Percentiles rank a stretch among this genome's conserved stretches.
Evolutionary conservation across 2,329 filamentous ascomycete species (phyloP).

Genomic region (Penicillium sp.): DNA sequence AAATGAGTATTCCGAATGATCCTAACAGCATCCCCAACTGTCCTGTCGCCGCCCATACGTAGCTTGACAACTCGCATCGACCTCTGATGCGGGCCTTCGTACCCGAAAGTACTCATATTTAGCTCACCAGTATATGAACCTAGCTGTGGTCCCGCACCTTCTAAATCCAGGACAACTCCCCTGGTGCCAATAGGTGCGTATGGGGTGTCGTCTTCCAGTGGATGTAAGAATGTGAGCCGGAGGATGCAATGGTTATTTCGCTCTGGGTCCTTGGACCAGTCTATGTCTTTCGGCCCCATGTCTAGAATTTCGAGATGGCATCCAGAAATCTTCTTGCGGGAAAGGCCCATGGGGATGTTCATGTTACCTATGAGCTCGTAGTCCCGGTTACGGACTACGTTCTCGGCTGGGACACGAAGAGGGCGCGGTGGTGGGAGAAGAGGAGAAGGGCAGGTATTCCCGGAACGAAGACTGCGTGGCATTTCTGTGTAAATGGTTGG

Average conservation of each 20-base stretch:
- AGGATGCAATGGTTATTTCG: neutral
- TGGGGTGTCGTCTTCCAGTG: neutral
- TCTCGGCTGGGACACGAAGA: neutral
- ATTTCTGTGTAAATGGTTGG: neutral
- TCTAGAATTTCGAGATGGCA: neutral
- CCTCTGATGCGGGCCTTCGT: neutral
- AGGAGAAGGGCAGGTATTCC: neutral
- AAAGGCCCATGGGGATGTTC: neutral
- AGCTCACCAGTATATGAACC: neutral
- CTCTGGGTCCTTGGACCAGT: neutral
- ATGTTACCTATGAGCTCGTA: neutral
- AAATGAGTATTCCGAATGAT: neutral
- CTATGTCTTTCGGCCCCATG: neutral
- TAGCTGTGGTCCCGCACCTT: too few relatives aligned
- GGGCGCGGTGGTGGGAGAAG: neutral
- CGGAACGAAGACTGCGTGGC: neutral
- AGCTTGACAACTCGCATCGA: neutral
- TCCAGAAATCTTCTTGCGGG: neutral
- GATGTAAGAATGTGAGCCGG: neutral
- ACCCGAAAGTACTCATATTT: neutral
- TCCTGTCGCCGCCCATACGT: neutral
- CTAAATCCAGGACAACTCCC: neutral
- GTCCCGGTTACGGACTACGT: neutral
- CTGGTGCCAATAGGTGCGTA: neutral
- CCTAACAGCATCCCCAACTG: neutral